Conservation (phyloP, 2,329 filamentous ascomycete genomes). For the Ophiostoma piceae region DNA sequence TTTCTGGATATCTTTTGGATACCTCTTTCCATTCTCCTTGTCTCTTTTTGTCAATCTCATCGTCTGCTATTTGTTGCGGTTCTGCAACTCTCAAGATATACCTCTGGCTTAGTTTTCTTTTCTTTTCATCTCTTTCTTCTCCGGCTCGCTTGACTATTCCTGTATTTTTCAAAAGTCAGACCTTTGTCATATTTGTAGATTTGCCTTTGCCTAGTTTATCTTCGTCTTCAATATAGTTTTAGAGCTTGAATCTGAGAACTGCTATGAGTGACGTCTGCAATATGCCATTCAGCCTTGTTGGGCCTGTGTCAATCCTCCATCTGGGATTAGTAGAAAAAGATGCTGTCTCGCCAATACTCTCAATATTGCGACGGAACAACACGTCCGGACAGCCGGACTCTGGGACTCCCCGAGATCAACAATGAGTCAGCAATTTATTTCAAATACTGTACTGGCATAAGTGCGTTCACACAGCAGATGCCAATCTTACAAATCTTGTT, state of each 20-base stretch:
- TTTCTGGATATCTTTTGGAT: not conserved
- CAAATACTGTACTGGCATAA: not conserved
- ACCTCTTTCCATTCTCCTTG: not conserved
- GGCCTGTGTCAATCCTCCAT: too few relatives aligned
- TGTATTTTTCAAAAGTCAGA: slow-evolving; percentile 5
- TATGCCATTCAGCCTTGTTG: too few relatives aligned
- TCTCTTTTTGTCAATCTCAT: not conserved
- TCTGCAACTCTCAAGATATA: slow-evolving; percentile 5
- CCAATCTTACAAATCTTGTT: not conserved
- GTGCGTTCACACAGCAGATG: too few relatives aligned
- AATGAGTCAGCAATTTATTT: not conserved
- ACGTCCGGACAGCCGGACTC: not conserved
- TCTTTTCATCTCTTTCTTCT: not conserved
- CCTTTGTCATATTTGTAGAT: too few relatives aligned
- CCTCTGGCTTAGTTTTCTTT: not conserved
- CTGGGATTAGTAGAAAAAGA: too few relatives aligned
- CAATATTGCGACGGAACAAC: not conserved
- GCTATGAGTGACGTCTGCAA: too few relatives aligned
- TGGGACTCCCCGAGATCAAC: not conserved
- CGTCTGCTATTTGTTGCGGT: not conserved
- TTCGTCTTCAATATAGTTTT: too few relatives aligned
- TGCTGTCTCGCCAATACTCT: too few relatives aligned
- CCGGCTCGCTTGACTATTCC: not conserved
- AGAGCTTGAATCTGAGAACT: too few relatives aligned
- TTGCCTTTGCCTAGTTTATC: too few relatives aligned